Evolutionary conservation across 1,284 basidiomycete species (phyloP).

Genomic region (Ganoderma lingzhi): DNA sequence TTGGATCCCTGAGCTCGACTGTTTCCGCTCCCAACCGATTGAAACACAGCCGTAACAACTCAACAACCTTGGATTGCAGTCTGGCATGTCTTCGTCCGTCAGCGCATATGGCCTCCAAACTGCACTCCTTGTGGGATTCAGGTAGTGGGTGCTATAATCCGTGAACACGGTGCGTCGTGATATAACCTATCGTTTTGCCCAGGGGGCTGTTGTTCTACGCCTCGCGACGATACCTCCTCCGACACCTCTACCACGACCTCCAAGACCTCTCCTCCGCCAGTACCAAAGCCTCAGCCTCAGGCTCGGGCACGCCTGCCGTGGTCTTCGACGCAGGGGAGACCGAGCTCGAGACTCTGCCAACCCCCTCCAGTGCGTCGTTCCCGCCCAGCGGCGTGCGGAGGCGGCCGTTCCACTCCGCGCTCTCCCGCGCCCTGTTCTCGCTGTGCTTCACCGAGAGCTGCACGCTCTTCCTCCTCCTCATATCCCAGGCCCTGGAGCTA

Average conservation of each 20-base stretch:
- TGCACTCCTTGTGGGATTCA: constrained; percentile 1
- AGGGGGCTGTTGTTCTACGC: constrained; percentile 53
- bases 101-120: constrained; percentile 8
- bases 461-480: constrained; percentile 69
- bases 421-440: constrained; percentile 66
- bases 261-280: constrained; percentile 43
- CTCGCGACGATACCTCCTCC: constrained; percentile 62
- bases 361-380: constrained; percentile 47
- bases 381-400: constrained; percentile 35
- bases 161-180: not conserved
- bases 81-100: not conserved
- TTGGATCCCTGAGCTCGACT: not conserved
- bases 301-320: constrained; percentile 31
- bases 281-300: constrained; percentile 37
- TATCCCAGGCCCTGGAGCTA: constrained; percentile 66
- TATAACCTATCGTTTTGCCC: constrained; percentile 1
- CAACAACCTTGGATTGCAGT: not conserved
- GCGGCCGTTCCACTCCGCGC: constrained; percentile 55
- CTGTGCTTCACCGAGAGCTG: constrained; percentile 75
- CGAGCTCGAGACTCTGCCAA: constrained; percentile 53
- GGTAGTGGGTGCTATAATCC: constrained; percentile 5
- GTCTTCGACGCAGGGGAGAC: constrained; percentile 36
- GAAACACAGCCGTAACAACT: not conserved
- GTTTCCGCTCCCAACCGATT: not conserved
- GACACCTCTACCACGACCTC: constrained; percentile 65